Base-by-base conservation (phyloP, 2,329 filamentous ascomycete genomes). In the Aspergillus sp. region DNA sequence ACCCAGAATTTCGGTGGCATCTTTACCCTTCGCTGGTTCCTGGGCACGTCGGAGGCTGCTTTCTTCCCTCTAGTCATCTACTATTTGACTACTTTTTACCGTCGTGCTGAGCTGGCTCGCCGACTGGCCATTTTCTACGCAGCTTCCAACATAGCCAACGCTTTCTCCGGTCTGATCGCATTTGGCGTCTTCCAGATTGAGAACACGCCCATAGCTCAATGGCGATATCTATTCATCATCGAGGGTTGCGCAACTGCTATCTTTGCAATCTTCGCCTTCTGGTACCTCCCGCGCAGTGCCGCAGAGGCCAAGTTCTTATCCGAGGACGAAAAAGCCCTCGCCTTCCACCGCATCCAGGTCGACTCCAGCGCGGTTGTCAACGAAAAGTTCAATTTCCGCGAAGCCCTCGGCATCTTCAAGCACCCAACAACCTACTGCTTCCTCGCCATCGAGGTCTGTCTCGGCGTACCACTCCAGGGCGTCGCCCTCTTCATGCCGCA, bases 101-200 rank as follows among this genome's bases (percentile, higher is more conserved):
- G 87, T 15, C 82, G 89, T 54, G 85, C 84, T 33, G 89, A 91
- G 69, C 81, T 91, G 3, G 88, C 88, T 5, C 80, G 88, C 8
- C 83, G 89, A 3, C 78, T 91, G 1, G 88, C 88, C 37, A 76
- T 91, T 58, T 91, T 91, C 75, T 93, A 92, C 65, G 89, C 89
- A 0, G 89, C 89, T 0, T 86, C 83, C 22, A 89, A 88, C 66
- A 89, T 93, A 58, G 89, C 89, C 20, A 86, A 84, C 7, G 70
- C 70, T 12, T 72, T 72, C 42, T 70, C 68, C 0, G 70, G 70
- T 1, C 59, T 72, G 5, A 61, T 72, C n/a, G 70, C 73, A 2
- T 79, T 76, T 52, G 76, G 73, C 1, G 70, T 77, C 27, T 79
- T 80, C 59, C 73, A 71, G 24, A 71, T 78, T 40, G 56, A 72